phyloP scores from a whole-genome alignment of 2,329 filamentous ascomycete genomes.

The Calonectria naviculata region DNA sequence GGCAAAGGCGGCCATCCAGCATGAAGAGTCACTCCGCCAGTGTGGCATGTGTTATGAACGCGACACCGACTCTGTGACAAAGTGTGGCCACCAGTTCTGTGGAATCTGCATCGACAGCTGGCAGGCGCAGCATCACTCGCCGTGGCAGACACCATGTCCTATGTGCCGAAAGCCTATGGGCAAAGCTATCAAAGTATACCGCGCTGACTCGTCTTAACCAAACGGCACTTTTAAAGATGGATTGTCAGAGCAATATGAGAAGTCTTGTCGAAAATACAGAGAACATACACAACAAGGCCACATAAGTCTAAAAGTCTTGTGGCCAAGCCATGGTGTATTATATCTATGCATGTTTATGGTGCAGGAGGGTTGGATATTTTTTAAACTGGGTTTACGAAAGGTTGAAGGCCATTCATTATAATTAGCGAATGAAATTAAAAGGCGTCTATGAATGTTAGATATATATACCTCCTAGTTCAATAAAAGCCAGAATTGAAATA shows the following conservation, averaged over 20 bases:
- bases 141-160: not conserved
- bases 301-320: not conserved
- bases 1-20: not conserved
- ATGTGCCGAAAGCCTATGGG: slow-evolving; percentile 20
- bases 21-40: slow-evolving; percentile 4
- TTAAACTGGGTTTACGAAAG: not conserved
- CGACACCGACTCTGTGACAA: slow-evolving; percentile 1
- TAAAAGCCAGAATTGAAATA: not conserved
- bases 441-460: not conserved
- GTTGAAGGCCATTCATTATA: not conserved
- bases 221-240: not conserved
- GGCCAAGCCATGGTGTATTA: not conserved
- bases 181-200: not conserved
- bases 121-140: not conserved
- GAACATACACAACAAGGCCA: not conserved
- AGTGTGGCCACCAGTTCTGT: slow-evolving; percentile 22
- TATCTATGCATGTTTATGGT: not conserved
- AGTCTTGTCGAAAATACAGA: not conserved
- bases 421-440: not conserved
- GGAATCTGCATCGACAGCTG: not conserved
- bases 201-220: not conserved
- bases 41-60: slow-evolving; percentile 22
- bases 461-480: not conserved
- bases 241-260: not conserved
- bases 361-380: not conserved